These are phyloP conservation scores for Plectranthus barbatus DNA, from an alignment of 257 asterid genomes.

Conservation along the genomic window DNA sequence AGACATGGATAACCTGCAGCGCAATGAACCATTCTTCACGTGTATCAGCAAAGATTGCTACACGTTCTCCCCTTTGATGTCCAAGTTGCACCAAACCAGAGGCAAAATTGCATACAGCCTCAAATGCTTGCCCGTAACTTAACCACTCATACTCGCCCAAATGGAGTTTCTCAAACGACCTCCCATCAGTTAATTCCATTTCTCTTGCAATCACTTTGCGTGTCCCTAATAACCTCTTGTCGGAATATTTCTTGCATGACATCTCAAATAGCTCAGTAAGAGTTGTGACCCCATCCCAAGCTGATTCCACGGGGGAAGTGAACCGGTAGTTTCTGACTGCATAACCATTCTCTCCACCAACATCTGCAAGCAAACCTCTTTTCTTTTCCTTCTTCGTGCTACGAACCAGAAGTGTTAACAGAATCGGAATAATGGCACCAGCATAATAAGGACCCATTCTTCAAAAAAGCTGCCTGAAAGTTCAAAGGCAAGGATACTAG, in stretches of 20 bases:
- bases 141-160: conserved; percentile 91
- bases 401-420: conserved; percentile 55
- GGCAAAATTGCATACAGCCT: conserved; percentile 68
- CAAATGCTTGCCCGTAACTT: conserved; percentile 72
- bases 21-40: conserved; percentile 94
- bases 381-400: conserved; percentile 52
- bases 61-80: conserved; percentile 83
- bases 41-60: conserved; percentile 94
- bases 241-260: conserved; percentile 47
- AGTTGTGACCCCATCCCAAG: conserved; percentile 92
- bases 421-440: conserved; percentile 71
- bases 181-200: conserved; percentile 61
- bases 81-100: conserved; percentile 88
- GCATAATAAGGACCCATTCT: conserved; percentile 68
- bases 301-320: conserved; percentile 63
- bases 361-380: conserved; percentile 68
- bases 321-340: conserved; percentile 65
- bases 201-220: conserved; percentile 65
- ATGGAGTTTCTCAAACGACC: conserved; percentile 93
- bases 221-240: conserved; percentile 64
- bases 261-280: conserved; percentile 92
- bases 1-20: conserved; percentile 53
- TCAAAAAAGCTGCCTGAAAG: conserved; percentile 15
- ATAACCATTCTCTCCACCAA: conserved; percentile 74
- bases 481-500: neutral